Evolutionary conservation across 2,329 filamentous ascomycete species (phyloP).

Genomic region (Xylaria sp.): DNA sequence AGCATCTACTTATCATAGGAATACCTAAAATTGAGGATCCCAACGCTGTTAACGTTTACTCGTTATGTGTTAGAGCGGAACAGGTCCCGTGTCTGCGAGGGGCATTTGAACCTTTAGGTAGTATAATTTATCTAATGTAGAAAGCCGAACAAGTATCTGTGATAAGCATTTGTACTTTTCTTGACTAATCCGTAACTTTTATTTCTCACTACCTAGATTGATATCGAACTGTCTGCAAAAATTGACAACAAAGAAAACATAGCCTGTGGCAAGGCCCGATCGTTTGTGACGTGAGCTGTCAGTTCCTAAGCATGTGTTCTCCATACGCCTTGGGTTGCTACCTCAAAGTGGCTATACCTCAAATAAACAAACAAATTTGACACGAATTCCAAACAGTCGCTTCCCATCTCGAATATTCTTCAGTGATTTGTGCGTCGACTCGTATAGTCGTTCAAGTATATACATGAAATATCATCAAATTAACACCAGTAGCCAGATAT

Average conservation of each 20-base stretch:
- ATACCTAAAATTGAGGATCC: neutral
- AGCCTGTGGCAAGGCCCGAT: conserved; percentile 14
- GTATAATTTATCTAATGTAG: conserved; percentile 8
- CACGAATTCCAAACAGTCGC: conserved; percentile 33
- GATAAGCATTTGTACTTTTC: neutral
- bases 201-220: conserved; percentile 18
- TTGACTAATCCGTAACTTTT: neutral
- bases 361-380: conserved; percentile 16
- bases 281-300: conserved; percentile 4
- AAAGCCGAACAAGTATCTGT: neutral
- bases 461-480: conserved; percentile 49
- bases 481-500: conserved; percentile 25
- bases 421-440: conserved; percentile 36
- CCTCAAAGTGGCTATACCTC: conserved; percentile 17
- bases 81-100: too few species aligned
- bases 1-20: neutral
- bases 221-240: neutral
- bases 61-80: too few species aligned
- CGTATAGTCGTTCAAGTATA: conserved; percentile 47
- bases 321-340: conserved; percentile 23
- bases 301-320: conserved; percentile 16
- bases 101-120: too few species aligned
- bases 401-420: conserved; percentile 22
- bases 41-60: neutral
- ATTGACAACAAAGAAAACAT: conserved; percentile 30